A percentile compares a stretch with the other conserved stretches of the same genome.
Conservation (phyloP, 192 early-diverging fungal genomes). For the Podila epicladia region DNA sequence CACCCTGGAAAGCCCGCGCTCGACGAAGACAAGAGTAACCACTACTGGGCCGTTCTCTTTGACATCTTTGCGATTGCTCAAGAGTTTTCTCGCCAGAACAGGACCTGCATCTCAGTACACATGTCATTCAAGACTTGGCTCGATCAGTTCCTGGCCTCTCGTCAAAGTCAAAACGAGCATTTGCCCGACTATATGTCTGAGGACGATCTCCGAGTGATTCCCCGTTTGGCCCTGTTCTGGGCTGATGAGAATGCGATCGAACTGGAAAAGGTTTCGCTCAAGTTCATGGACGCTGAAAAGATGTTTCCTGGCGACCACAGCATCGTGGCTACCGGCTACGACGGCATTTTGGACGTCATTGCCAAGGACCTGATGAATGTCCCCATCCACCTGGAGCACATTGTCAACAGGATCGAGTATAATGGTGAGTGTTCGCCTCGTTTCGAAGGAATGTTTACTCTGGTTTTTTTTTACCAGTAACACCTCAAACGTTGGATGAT, state of each 20-base stretch:
- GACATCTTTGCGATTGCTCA: conserved; percentile 36
- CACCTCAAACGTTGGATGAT: conserved; percentile 6
- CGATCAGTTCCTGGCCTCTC: conserved; percentile 20
- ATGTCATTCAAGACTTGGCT: conserved; percentile 40
- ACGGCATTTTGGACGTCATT: conserved; percentile 32
- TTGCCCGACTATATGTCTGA: conserved; percentile 33
- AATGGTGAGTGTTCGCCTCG: conserved; percentile 38
- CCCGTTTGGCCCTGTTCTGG: conserved; percentile 35
- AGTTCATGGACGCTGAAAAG: conserved; percentile 51
- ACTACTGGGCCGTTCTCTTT: conserved; percentile 48
- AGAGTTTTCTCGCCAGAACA: conserved; percentile 22
- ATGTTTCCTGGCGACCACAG: conserved; percentile 51
- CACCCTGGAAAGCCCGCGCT: conserved; percentile 20
- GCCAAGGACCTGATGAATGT: conserved; percentile 27
- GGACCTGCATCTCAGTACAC: conserved; percentile 22
- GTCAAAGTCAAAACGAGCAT: conserved; percentile 16
- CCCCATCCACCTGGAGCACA: conserved; percentile 36
- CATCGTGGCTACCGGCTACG: conserved; percentile 45
- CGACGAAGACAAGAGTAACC: conserved; percentile 30
- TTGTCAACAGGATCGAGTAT: conserved; percentile 46
- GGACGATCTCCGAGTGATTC: conserved; percentile 26
- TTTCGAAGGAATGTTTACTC: conserved; percentile 4
- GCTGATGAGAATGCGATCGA: conserved; percentile 47
- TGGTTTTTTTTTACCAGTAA: neutral
- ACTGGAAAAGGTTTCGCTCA: conserved; percentile 45